Base-by-base conservation (phyloP, 768 basidiomycete genomes). In the Phlebiopsis flavidoalba region DNA sequence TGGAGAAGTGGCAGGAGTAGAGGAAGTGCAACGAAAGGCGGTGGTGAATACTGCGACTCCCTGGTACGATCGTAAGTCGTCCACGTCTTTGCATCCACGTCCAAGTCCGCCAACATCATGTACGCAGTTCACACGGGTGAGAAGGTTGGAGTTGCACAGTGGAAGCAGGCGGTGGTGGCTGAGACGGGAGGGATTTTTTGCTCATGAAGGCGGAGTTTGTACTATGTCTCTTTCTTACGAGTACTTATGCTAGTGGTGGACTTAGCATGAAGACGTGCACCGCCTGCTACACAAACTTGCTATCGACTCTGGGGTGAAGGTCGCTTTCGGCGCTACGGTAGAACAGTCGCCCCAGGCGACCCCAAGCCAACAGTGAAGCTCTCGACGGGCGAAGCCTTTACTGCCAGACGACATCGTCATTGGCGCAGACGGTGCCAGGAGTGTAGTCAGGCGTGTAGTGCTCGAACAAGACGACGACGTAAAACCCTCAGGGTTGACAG, bases 371-470 rank as follows among this genome's bases (percentile, higher is more conserved):
- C 49, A 17, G 71, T 72, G 14, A 64, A 58, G 26, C 58, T 79
- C 21, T 75, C 76, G 22, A 73, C 69, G 36, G 84, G 83, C 17
- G 73, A 78, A 53, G 72, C 65, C 12, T 58, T 85, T 7, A 65
- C 64, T 15, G 80, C 79, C 17, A n/a, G n/a, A n/a, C n/a, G 83
- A 88, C 67, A 70, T 86, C 26, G 72, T 87, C 54, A 76, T 87
- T n/a, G 85, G 82, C 35, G 86, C 86, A 3, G 86, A 87, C 67
- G 86, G 87, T 5, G 74, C 73, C 47, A 68, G 72, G 15, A 83
- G 84, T 19, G 21, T 79, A 31, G 70, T 77, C 17, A 68, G 75
- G 37, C 67, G 66, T 22, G 65, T 72, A 1, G 68, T 81, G 2
- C 59, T 74, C 12, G 73, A 68, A 0, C 65, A 70, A 12, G 68